Evolutionary conservation across 2,329 filamentous ascomycete species (phyloP).

Genomic region (Thelonectria blattea): DNA sequence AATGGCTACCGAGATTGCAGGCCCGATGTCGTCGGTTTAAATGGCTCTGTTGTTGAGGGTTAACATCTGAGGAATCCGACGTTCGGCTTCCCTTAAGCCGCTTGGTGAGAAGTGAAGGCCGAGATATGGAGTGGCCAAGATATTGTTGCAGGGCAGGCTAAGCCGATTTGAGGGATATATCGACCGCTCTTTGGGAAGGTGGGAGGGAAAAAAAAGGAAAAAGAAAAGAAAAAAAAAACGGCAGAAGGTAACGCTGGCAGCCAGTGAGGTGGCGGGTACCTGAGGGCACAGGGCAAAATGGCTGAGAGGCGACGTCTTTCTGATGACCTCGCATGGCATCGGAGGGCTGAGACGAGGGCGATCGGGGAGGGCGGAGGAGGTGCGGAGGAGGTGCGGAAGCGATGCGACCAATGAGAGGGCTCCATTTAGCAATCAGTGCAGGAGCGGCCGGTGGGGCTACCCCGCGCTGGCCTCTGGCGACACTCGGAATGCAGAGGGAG

Average conservation of each 20-base stretch:
- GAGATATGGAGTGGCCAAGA: neutral
- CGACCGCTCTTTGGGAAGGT: neutral
- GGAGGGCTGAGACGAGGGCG: slow-evolving; percentile 34
- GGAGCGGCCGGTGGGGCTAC: slow-evolving; percentile 33
- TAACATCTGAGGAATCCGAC: neutral
- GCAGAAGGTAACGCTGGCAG: neutral
- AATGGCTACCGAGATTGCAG: neutral
- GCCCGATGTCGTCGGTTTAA: neutral
- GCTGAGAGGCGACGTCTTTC: slow-evolving; percentile 8
- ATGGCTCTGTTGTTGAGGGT: neutral
- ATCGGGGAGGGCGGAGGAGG: slow-evolving; percentile 29
- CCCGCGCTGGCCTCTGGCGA: slow-evolving; percentile 38
- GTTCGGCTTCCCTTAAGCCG: neutral
- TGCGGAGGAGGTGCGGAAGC: slow-evolving; percentile 30
- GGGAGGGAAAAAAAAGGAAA: neutral
- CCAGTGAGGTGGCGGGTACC: slow-evolving; percentile 8
- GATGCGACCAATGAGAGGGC: slow-evolving; percentile 30
- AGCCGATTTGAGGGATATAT: neutral
- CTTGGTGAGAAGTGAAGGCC: neutral
- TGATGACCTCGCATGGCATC: slow-evolving; percentile 30
- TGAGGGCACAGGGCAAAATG: slow-evolving; percentile 6
- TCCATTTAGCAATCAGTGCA: slow-evolving; percentile 41
- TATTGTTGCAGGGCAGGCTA: neutral
- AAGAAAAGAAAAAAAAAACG: neutral
- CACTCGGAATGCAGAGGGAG: slow-evolving; percentile 36